Base-by-base conservation (phyloP, 805 yeast genomes). In the Teunomyces atbi region DNA sequence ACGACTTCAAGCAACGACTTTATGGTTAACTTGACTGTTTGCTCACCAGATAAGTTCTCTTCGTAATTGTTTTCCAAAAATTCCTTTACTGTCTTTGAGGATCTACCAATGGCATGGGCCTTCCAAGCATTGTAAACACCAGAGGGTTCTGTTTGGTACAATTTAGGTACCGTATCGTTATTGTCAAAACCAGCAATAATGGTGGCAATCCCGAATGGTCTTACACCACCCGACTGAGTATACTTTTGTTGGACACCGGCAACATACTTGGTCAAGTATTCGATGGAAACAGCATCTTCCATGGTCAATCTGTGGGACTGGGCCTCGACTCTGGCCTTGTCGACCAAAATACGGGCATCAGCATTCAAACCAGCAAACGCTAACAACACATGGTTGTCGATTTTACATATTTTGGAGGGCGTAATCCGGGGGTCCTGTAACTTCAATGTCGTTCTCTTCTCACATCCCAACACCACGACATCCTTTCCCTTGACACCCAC, bases 201-300 rank as follows among this genome's bases (percentile, higher is more conserved):
- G 23, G 97, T 94, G 43, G 97, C 85, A 57, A 94, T 87, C 48
- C 99, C 99, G 65, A 94, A 94, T 16, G 99, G 99, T 68, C 99
- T 82, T 20, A 94, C 97, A 68, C 99, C 99, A 56, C 99, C 99
- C 42, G 95, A 84, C 69, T 94, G 99, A 5, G 99, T 94, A 70
- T 92, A 94, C 66, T 84, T 81, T 66, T 94, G 99, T 69, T 94
- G 97, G 38, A 92, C 92, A 18, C 97, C 97, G n/a, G 99, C 99
- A 52, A 94, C 89, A 60, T 89, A 89, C 65, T 86, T 86, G 30
- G 99, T 89, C 65, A 94, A 75, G 65, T 91, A 94, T 62, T 94
- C 98, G 47, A 94, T 79, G 13, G 89, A 75, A 7, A 90, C 97
- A 0, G 97, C 86, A 62, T 94, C 98, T 65, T 92, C 99, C 60